phyloP scores from a whole-genome alignment of 371 early-diverging fungal species.

The Haplosporangium sp. region DNA sequence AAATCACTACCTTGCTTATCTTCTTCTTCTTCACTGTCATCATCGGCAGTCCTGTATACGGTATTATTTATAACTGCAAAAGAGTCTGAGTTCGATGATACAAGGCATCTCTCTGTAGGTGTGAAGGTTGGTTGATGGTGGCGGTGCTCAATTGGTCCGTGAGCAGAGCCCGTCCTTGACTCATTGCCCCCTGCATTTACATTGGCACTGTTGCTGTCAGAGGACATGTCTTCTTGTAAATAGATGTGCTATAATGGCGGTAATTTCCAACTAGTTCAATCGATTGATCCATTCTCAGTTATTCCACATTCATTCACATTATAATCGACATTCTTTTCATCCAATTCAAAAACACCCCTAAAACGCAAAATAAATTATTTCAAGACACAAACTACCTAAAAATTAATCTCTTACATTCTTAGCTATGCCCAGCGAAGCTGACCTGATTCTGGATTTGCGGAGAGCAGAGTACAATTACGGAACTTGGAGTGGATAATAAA shows the following conservation, averaged over 20 bases:
- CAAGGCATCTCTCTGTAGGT: background rate
- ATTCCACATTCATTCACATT: background rate
- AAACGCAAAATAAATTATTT: background rate
- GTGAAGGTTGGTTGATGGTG: conserved; percentile 3
- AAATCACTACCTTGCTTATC: background rate
- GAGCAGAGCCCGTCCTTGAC: background rate
- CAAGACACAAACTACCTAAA: background rate
- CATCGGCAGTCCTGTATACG: background rate
- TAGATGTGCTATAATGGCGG: background rate
- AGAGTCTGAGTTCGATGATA: background rate
- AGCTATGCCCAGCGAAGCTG: background rate
- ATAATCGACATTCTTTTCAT: background rate
- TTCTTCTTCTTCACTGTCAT: background rate
- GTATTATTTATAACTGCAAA: background rate
- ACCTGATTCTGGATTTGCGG: background rate
- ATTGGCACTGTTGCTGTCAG: background rate
- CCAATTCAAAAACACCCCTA: background rate
- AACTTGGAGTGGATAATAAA: background rate
- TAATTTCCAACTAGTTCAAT: background rate
- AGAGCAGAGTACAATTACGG: background rate
- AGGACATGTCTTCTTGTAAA: background rate
- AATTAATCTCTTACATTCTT: background rate
- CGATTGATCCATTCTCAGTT: background rate
- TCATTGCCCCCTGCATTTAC: background rate
- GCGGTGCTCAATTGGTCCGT: conserved; percentile 7